Percentiles rank a stretch among this genome's conserved stretches.
Evolutionary conservation across 2,329 filamentous ascomycete genomes (phyloP).

Genomic region (Ampelomyces quisqualis): DNA sequence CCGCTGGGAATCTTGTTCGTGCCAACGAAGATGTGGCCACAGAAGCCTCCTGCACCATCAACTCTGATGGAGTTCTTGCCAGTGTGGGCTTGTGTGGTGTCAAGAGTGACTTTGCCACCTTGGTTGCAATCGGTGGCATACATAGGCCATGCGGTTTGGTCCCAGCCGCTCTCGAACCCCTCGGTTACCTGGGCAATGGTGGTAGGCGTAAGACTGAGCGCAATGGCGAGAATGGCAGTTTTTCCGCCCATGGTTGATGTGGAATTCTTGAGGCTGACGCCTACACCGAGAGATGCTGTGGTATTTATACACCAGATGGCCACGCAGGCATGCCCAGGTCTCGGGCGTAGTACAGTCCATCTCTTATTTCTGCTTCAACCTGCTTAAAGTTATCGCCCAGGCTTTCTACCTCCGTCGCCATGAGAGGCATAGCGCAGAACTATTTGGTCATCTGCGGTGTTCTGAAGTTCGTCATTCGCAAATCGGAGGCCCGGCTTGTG

Average conservation of each 20-base stretch:
- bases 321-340: neutral
- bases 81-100: constrained; percentile 56
- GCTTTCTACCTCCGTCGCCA: constrained; percentile 8
- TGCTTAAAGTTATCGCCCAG: constrained; percentile 2
- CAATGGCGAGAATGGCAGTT: constrained; percentile 44
- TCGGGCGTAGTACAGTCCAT: constrained; percentile 1
- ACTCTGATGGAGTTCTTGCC: constrained; percentile 74
- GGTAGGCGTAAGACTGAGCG: constrained; percentile 49
- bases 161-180: constrained; percentile 61
- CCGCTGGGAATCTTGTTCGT: constrained; percentile 58
- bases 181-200: constrained; percentile 57
- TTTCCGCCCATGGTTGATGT: constrained; percentile 46
- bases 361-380: constrained; percentile 4
- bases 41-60: constrained; percentile 61
- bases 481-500: constrained; percentile 7
- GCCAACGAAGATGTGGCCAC: constrained; percentile 60
- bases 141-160: constrained; percentile 58
- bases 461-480: constrained; percentile 8
- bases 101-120: constrained; percentile 58
- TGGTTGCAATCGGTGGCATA: constrained; percentile 63
- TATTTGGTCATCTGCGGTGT: constrained; percentile 3
- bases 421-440: constrained; percentile 2
- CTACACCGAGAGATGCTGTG: neutral
- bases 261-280: neutral
- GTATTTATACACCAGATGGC: constrained; percentile 10